Evolutionary conservation across 768 basidiomycete species (phyloP).

Genomic region (Hypholoma sublateritium): DNA sequence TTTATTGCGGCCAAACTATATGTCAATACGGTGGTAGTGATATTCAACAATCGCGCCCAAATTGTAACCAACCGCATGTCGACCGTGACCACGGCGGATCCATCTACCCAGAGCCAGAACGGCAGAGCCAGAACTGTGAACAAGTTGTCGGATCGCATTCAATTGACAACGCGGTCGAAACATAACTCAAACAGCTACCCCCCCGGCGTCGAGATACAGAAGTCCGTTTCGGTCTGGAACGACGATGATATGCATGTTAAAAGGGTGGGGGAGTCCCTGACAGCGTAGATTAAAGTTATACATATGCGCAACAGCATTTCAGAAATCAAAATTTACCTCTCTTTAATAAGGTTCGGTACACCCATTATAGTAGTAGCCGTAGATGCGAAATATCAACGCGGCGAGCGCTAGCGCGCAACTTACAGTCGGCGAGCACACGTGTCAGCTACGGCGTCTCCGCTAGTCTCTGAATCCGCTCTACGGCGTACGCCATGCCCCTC

Average conservation of each 20-base stretch:
- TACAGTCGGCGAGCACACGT: no score
- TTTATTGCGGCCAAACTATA: background rate
- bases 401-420: no score
- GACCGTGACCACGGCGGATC: background rate
- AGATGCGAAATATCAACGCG: no score
- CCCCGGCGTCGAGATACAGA: background rate
- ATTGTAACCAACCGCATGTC: background rate
- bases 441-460: no score
- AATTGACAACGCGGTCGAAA: background rate
- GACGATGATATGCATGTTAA: background rate
- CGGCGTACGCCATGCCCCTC: no score
- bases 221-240: background rate
- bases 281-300: no score
- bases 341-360: no score
- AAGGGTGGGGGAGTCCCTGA: background rate
- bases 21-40: background rate
- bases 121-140: background rate
- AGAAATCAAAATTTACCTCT: no score
- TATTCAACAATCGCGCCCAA: slow-evolving; percentile 1
- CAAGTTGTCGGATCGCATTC: background rate
- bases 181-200: background rate
- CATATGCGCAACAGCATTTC: no score
- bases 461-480: no score
- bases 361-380: no score
- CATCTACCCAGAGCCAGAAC: background rate